These are phyloP conservation scores for Penicillium cinerascens DNA, from an alignment of 495 filamentous ascomycete genomes.

Conservation along the genomic window DNA sequence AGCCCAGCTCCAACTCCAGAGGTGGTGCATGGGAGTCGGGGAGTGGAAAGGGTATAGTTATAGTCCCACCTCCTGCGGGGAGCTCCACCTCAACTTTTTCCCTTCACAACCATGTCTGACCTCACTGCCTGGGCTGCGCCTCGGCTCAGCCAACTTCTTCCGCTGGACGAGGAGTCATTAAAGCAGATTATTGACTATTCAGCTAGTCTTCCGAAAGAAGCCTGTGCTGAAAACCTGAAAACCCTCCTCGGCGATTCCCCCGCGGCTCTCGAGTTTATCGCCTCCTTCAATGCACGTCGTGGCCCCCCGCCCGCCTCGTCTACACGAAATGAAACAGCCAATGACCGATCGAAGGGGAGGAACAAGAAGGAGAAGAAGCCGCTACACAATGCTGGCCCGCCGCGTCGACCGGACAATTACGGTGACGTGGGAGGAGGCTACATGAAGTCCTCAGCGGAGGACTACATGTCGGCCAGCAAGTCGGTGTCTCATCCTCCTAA, in stretches of 20 bases:
- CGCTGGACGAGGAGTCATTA: slow-evolving; percentile 78
- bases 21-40: neutral
- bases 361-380: slow-evolving; percentile 53
- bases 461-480: slow-evolving; percentile 53
- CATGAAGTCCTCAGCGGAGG: slow-evolving; percentile 53
- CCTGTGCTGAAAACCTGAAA: slow-evolving; percentile 78
- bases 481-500: slow-evolving; percentile 29
- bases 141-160: slow-evolving; percentile 73
- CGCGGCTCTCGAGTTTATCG: slow-evolving; percentile 84
- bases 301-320: slow-evolving; percentile 32
- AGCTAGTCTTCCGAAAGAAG: slow-evolving; percentile 63
- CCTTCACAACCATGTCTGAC: slow-evolving; percentile 17
- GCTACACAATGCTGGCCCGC: slow-evolving; percentile 57
- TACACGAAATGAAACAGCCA: slow-evolving; percentile 19
- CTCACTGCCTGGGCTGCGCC: slow-evolving; percentile 55
- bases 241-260: slow-evolving; percentile 85
- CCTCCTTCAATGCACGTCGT: slow-evolving; percentile 78
- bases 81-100: neutral
- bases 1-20: too few species aligned
- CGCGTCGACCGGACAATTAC: slow-evolving; percentile 55
- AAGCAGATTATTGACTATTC: slow-evolving; percentile 80
- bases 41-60: slow-evolving; percentile 4
- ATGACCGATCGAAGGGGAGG: slow-evolving; percentile 10
- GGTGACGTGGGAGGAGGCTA: slow-evolving; percentile 57
- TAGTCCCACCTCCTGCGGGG: neutral